A percentile compares a stretch with the other conserved stretches of the same genome.
These are phyloP conservation scores for Epichloe typhina DNA, from an alignment of 2,329 filamentous ascomycete species.

Conservation along the genomic window DNA sequence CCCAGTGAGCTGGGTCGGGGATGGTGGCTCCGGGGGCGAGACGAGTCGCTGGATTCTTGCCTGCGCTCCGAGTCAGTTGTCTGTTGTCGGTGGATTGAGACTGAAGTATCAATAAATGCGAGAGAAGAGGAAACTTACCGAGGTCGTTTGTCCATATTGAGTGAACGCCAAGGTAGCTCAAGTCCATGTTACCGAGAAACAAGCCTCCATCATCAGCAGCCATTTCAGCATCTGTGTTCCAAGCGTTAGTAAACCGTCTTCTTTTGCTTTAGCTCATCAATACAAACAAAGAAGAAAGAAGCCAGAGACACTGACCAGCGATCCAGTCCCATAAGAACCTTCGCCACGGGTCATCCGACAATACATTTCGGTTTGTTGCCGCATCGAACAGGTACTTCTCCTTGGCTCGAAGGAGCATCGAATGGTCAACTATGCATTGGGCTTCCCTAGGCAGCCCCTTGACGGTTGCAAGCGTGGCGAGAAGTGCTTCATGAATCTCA, in stretches of 20 bases:
- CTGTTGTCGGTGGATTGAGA: background rate
- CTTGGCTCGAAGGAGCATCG: conserved; percentile 46
- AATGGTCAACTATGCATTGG: conserved; percentile 40
- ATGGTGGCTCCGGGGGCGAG: conserved; percentile 29
- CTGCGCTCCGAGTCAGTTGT: conserved; percentile 19
- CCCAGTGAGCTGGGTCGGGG: conserved; percentile 42
- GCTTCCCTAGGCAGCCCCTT: conserved; percentile 36
- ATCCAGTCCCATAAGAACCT: conserved; percentile 69
- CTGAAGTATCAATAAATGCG: background rate
- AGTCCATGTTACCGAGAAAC: conserved; percentile 52
- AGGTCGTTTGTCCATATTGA: conserved; percentile 60
- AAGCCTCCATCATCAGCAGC: conserved; percentile 57
- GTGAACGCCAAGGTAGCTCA: conserved; percentile 63
- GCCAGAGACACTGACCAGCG: conserved; percentile 34
- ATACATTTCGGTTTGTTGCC: conserved; percentile 50
- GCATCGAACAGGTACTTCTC: conserved; percentile 53
- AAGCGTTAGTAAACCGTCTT: background rate
- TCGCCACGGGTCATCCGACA: conserved; percentile 61
- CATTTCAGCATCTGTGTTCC: conserved; percentile 41
- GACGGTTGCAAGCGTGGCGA: conserved; percentile 30
- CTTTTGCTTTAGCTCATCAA: background rate
- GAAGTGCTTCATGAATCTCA: conserved; percentile 43
- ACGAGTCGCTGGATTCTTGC: conserved; percentile 33
- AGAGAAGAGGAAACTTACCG: conserved; percentile 28
- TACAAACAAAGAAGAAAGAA: background rate